Evolutionary conservation across 805 yeast species (phyloP).

Genomic region (Barnettozyma sucrosica): DNA sequence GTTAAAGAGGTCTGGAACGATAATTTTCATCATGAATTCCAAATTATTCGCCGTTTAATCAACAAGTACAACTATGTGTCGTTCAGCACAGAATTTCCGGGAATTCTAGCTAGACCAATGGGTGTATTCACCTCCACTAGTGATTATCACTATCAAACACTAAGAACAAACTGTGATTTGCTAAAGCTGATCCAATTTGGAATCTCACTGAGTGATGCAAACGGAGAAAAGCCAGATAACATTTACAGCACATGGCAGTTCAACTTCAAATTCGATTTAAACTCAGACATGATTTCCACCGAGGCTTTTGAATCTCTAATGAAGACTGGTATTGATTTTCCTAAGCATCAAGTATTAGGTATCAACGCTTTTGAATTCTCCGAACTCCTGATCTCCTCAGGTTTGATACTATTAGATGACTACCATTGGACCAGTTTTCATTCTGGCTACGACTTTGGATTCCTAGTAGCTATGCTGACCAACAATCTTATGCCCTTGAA

Average conservation of each 20-base stretch:
- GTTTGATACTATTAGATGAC: slow-evolving; percentile 60
- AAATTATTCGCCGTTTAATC: slow-evolving; percentile 51
- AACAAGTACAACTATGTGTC: slow-evolving; percentile 54
- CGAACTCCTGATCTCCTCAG: slow-evolving; percentile 78
- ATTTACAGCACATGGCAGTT: slow-evolving; percentile 91
- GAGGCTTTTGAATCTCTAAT: slow-evolving; percentile 77
- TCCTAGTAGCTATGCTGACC: slow-evolving; percentile 68
- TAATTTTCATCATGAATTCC: slow-evolving; percentile 64
- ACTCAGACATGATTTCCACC: slow-evolving; percentile 76
- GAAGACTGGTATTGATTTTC: slow-evolving; percentile 80
- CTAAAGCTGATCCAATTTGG: slow-evolving; percentile 84
- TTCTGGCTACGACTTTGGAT: slow-evolving; percentile 92
- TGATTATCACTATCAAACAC: slow-evolving; percentile 94
- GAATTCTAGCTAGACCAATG: slow-evolving; percentile 92
- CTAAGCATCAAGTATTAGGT: slow-evolving; percentile 67
- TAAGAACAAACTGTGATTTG: slow-evolving; percentile 86
- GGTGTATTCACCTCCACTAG: slow-evolving; percentile 85
- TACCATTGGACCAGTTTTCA: slow-evolving; percentile 91
- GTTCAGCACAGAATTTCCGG: slow-evolving; percentile 91
- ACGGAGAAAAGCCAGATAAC: slow-evolving; percentile 63
- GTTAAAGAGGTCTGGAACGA: slow-evolving; percentile 71
- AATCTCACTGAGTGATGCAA: slow-evolving; percentile 61
- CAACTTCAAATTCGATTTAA: slow-evolving; percentile 77
- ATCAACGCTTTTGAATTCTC: slow-evolving; percentile 77
- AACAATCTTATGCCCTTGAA: slow-evolving; percentile 75